Conservation (phyloP, 2,329 filamentous ascomycete species). For the Colletotrichum cereale region DNA sequence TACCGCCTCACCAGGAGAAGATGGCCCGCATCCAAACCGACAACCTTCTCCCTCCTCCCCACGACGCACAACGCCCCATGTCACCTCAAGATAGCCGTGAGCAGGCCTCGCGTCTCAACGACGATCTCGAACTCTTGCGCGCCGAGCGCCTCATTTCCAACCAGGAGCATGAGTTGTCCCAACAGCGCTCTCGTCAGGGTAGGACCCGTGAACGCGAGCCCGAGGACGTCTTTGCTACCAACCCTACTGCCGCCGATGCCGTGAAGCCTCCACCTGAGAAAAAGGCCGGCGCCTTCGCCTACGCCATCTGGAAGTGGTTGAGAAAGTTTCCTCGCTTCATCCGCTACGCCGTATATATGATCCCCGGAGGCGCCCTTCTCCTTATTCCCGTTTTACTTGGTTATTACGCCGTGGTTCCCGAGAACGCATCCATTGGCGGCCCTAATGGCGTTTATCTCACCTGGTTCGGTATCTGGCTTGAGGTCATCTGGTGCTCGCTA, state of each 20-base stretch:
- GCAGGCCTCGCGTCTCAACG: constrained; percentile 55
- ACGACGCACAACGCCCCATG: constrained; percentile 1
- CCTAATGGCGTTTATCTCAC: constrained; percentile 82
- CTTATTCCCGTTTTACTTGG: constrained; percentile 62
- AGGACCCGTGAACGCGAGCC: constrained; percentile 52
- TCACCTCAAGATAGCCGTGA: constrained; percentile 44
- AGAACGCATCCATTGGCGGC: constrained; percentile 64
- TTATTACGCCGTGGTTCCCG: constrained; percentile 52
- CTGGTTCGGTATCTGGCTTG: constrained; percentile 97
- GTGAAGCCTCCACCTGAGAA: constrained; percentile 39
- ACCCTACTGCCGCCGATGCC: constrained; percentile 46
- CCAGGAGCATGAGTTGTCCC: constrained; percentile 52
- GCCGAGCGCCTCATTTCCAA: constrained; percentile 61
- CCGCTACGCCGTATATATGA: constrained; percentile 62
- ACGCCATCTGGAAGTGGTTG: constrained; percentile 56
- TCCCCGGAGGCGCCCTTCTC: constrained; percentile 59
- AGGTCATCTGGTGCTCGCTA: constrained; percentile 91
- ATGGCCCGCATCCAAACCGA: constrained; percentile 27
- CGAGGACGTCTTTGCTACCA: constrained; percentile 59
- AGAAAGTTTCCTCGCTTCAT: constrained; percentile 64
- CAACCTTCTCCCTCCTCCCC: constrained; percentile 11
- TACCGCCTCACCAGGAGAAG: constrained; percentile 20
- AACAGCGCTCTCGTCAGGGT: constrained; percentile 45
- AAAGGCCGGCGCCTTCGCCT: constrained; percentile 46
- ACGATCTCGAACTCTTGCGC: constrained; percentile 63